Percentiles rank a stretch among this genome's conserved stretches.
Conservation (phyloP, 805 yeast species). For the Zygosaccharomyces kombuchaensis region DNA sequence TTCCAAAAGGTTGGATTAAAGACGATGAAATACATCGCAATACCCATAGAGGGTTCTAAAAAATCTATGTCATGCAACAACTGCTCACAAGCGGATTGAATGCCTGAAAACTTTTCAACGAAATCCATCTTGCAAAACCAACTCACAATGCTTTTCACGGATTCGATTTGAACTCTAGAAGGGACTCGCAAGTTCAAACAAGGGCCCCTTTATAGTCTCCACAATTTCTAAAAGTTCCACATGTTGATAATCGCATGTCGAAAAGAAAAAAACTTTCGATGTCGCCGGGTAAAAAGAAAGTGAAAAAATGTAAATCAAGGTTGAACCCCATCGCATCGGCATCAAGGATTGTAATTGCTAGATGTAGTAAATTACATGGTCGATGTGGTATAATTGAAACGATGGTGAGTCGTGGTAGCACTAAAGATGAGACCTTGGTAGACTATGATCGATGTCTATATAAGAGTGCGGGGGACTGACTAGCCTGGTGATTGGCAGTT, state of each 20-base stretch:
- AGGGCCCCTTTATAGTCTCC: background rate
- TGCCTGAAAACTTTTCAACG: conserved; percentile 3
- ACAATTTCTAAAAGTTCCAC: background rate
- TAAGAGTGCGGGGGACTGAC: background rate
- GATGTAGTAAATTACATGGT: conserved; percentile 7
- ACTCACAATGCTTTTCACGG: background rate
- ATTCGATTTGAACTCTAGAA: background rate
- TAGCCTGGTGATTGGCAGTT: no score
- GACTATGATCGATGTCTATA: background rate
- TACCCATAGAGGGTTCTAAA: conserved; percentile 26
- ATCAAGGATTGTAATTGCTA: conserved; percentile 8
- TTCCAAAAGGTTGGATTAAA: conserved; percentile 98
- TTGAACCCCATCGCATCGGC: conserved; percentile 2
- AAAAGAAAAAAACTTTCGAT: background rate
- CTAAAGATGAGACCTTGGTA: background rate
- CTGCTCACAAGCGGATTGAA: conserved; percentile 12
- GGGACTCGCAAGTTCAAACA: background rate
- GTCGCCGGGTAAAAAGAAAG: conserved; percentile 3
- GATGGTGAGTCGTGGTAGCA: background rate
- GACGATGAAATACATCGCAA: conserved; percentile 62
- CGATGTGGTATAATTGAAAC: conserved; percentile 3
- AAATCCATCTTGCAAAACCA: background rate
- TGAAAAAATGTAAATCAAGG: background rate
- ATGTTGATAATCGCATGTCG: background rate
- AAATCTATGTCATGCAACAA: conserved; percentile 18